A percentile compares a stretch with the other conserved stretches of the same genome.
Conservation (phyloP, 768 basidiomycete species). For the Dentipellis sp. region DNA sequence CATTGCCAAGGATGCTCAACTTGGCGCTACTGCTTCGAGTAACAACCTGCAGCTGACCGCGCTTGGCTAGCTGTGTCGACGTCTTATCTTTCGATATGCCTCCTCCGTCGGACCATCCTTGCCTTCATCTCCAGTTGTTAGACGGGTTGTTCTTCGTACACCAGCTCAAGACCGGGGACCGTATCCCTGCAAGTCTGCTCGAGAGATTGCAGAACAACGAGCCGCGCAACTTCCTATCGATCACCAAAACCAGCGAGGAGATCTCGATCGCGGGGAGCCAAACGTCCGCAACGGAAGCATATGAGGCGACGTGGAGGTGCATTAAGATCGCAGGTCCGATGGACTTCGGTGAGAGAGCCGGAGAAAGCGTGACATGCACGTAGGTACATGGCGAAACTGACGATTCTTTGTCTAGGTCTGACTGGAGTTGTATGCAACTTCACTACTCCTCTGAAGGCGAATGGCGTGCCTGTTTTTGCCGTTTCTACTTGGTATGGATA, state of each 20-base stretch:
- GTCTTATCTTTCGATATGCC: neutral
- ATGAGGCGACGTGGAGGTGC: constrained; percentile 8
- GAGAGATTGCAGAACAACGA: neutral
- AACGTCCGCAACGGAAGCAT: constrained; percentile 24
- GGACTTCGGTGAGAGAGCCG: neutral
- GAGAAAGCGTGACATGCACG: neutral
- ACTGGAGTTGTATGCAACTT: neutral
- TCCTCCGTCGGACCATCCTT: neutral
- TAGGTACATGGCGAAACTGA: neutral
- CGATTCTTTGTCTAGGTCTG: neutral
- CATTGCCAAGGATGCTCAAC: too few species aligned
- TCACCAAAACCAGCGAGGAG: constrained; percentile 54
- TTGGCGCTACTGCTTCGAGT: too few species aligned
- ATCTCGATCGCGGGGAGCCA: constrained; percentile 42
- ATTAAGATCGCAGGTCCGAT: constrained; percentile 1
- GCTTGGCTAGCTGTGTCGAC: too few species aligned
- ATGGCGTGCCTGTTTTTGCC: neutral
- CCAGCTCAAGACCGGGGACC: neutral
- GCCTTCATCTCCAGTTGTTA: neutral
- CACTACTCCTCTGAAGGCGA: neutral
- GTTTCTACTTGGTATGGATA: neutral
- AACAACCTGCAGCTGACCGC: too few species aligned
- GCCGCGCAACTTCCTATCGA: constrained; percentile 35
- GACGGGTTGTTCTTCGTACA: neutral
- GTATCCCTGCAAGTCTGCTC: neutral